Evolutionary conservation across 345 rosid genomes (phyloP), one percentile per base, ranked within the genome.

Genomic region (Eucalyptus marginata): DNA sequence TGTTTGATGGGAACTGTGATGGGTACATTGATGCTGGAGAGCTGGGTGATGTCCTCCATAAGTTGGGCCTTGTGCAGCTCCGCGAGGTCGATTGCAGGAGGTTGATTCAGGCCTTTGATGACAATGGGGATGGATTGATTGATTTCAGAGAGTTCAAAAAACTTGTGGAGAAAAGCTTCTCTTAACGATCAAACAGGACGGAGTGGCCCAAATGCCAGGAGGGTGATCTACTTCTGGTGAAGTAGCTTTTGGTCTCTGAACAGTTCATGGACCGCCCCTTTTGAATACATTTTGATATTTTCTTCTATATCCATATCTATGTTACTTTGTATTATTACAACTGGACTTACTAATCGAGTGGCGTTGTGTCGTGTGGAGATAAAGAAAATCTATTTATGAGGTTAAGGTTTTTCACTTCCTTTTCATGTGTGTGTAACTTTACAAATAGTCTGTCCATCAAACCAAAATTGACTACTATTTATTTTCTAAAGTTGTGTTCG

Each of bases 21-120:
- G 97, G 97, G 46, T 96, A 92, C 89, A 95, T 96, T 86, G 95
- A 94, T 86, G 94, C 95, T 50, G 47, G 49, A 25, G 97, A 96
- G 92, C 92, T 96, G 46, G 81, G 90, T 71, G 91, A 88, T 87
- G 91, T 93, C 13, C 87, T 96, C 49, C 12, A 20, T 51, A 64
- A 90, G 49, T 92, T 96, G 47, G 92, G 95, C 88, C 90, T 90
- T 6, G 36, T 79, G 24, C 90, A 92, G 33, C 89, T 92, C 46
- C 83, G 96, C 66, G 96, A 93, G 85, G 92, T 86, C 44, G 96
- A 94, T 7, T 96, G 96, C 92, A 81, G 90, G 91, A 88, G 89
- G n/a, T 93, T 96, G 96, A 95, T 95, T 15, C 88, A 68, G 68
- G 90, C 89, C 64, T 93, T 91, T 66, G 96, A 96, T 88, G 91